Evolutionary conservation across 2,329 filamentous ascomycete species (phyloP).

Genomic region (Fusarium avenaceum): DNA sequence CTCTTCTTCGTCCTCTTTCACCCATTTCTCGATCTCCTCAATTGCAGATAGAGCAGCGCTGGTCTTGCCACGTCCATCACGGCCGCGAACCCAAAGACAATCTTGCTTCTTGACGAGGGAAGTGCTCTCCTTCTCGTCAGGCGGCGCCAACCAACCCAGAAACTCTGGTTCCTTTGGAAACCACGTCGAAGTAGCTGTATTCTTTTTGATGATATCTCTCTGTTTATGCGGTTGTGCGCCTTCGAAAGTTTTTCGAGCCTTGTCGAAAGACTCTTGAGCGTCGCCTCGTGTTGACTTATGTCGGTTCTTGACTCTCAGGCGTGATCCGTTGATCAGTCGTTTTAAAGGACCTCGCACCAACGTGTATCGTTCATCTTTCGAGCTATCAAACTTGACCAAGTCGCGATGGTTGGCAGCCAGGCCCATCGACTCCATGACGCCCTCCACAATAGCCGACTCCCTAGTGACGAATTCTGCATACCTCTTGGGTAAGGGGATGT

Average conservation of each 20-base stretch:
- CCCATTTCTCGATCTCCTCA: slow-evolving; percentile 52
- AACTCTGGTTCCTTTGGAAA: slow-evolving; percentile 56
- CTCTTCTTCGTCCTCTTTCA: slow-evolving; percentile 48
- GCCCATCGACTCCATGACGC: slow-evolving; percentile 52
- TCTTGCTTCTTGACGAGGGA: slow-evolving; percentile 42
- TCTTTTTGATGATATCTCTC: slow-evolving; percentile 49
- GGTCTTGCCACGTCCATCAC: slow-evolving; percentile 59
- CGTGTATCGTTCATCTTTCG: slow-evolving; percentile 56
- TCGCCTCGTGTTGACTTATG: slow-evolving; percentile 55
- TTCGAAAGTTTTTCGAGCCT: slow-evolving; percentile 53
- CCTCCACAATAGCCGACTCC: slow-evolving; percentile 57
- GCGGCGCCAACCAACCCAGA: slow-evolving; percentile 52
- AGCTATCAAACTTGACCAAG: slow-evolving; percentile 59
- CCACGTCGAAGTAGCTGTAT: slow-evolving; percentile 56
- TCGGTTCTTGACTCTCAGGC: slow-evolving; percentile 54
- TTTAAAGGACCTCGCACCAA: slow-evolving; percentile 56
- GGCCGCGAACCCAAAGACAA: slow-evolving; percentile 58
- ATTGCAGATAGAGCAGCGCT: slow-evolving; percentile 57
- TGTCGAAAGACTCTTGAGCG: slow-evolving; percentile 52
- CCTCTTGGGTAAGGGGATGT: slow-evolving; percentile 50
- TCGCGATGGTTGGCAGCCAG: slow-evolving; percentile 57
- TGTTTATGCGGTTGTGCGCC: slow-evolving; percentile 54
- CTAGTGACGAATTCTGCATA: slow-evolving; percentile 56
- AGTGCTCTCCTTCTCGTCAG: neutral
- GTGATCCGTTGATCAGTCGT: slow-evolving; percentile 54